Base-by-base conservation (phyloP, 768 basidiomycete species). In the Pulveroboletus sp. region DNA sequence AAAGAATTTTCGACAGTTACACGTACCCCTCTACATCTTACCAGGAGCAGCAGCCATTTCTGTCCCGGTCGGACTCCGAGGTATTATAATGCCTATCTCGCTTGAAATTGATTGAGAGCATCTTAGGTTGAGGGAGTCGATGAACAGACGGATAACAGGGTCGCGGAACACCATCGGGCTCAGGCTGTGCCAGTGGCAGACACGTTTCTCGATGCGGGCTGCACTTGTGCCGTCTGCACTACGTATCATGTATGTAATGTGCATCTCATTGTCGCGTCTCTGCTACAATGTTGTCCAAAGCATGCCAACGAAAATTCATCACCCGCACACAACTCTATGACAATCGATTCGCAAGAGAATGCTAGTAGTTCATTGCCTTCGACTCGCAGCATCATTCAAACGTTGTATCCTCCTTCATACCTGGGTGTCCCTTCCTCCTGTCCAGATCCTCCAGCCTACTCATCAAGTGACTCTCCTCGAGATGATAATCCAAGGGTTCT, bases 371-470 rank as follows among this genome's bases (percentile, higher is more conserved):
- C 38, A 7, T 22, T 64, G 35, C 64, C 66, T 42, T 49, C 66
- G 2, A 52, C 52, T 17, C 48, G 50, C 20, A 60, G 51, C 31
- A 36, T 67, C 29, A 45, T 64, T 27, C 53, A 66, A n/a, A 53
- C 66, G 6, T 35, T 69, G 11, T 69, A 69, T 39, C 53, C 65
- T 6, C 52, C 59, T 0, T 58, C 61, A 16, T 59, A 54, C 50
- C 31, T 49, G 40, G 53, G 41, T 43, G 37, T 16, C 11, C 41
- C 42, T 27, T 17, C 36, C 36, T 34, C 49, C 19, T 37, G 43
- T 40, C 50, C 52, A 39, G 38, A 49, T 17, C 68, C 63, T 2
- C 65, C 63, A 9, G 47, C 60, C 6, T 64, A 64, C 24, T 53
- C 42, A n/a, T 34, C 12, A 27, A 42, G 38, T 13, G 35, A 54